Percentiles rank a stretch among this genome's conserved stretches.
phyloP scores from a whole-genome alignment of 805 yeast genomes.

The Blastobotrys attinorum region DNA sequence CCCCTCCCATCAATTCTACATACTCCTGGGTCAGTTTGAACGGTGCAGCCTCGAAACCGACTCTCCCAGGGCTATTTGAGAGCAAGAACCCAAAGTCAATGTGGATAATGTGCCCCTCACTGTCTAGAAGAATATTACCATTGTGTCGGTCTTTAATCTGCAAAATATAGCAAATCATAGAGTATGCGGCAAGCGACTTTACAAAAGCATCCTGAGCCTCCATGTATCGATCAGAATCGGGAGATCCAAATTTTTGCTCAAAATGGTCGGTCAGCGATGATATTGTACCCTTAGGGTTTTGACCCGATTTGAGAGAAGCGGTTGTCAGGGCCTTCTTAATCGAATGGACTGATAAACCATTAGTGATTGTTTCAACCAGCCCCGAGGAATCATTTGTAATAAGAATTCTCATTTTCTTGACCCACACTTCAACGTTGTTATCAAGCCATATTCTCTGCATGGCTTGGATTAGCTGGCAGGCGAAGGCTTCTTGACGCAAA shows the following conservation, averaged over 20 bases:
- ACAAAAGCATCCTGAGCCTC: conserved; percentile 83
- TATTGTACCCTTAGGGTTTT: conserved; percentile 61
- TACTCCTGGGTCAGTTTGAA: conserved; percentile 88
- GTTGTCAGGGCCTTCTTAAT: conserved; percentile 88
- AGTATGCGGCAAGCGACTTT: conserved; percentile 83
- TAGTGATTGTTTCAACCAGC: conserved; percentile 89
- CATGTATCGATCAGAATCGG: conserved; percentile 43
- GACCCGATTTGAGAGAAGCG: conserved; percentile 56
- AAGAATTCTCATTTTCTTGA: conserved; percentile 83
- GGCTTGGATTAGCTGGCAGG: conserved; percentile 85
- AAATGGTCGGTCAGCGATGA: conserved; percentile 77
- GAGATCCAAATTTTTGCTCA: conserved; percentile 61
- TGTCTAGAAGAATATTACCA: conserved; percentile 96
- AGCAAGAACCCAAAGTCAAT: conserved; percentile 92
- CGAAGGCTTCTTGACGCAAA: conserved; percentile 94
- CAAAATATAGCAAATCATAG: conserved; percentile 79
- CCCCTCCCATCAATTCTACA: conserved; percentile 80
- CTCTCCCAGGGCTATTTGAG: conserved; percentile 93
- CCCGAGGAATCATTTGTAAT: conserved; percentile 89
- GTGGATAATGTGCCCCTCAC: conserved; percentile 81
- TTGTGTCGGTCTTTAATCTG: conserved; percentile 97
- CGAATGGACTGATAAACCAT: conserved; percentile 89
- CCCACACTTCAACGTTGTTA: conserved; percentile 72
- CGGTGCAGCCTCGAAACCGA: conserved; percentile 97
- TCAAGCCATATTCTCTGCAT: conserved; percentile 79